A percentile compares a stretch with the other conserved stretches of the same genome.
These are phyloP conservation scores for Prunus yedoensis DNA, from an alignment of 331 rosid genomes.

Conservation along the genomic window DNA sequence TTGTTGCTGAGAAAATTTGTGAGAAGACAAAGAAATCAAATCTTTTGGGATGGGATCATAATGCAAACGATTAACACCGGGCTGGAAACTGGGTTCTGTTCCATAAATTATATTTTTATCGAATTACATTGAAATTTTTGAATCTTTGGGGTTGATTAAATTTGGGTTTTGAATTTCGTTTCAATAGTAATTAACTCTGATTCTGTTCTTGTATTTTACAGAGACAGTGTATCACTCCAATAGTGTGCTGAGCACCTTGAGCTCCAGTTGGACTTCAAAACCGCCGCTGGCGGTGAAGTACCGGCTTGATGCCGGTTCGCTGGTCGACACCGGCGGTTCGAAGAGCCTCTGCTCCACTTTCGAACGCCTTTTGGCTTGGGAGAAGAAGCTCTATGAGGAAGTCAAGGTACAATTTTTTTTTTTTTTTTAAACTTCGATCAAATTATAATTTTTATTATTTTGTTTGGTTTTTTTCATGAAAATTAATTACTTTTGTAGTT, in stretches of 20 bases:
- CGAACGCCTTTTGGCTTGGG: conserved; percentile 96
- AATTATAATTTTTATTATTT: background rate
- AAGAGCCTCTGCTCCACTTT: conserved; percentile 88
- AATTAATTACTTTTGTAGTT: background rate
- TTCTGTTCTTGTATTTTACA: conserved; percentile 26
- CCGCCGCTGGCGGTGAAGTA: conserved; percentile 93
- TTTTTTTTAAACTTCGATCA: too few relatives aligned
- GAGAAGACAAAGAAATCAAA: background rate
- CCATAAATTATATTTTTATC: too few relatives aligned
- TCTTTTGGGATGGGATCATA: background rate
- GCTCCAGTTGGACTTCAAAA: conserved; percentile 94
- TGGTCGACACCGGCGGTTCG: conserved; percentile 55
- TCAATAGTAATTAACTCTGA: background rate
- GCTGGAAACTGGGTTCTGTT: too few relatives aligned
- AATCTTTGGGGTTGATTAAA: background rate
- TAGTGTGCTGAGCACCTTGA: conserved; percentile 76
- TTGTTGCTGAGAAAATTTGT: conserved; percentile 2
- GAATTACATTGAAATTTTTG: background rate
- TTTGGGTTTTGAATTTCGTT: background rate
- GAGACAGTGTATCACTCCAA: conserved; percentile 97
- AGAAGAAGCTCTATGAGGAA: conserved; percentile 91
- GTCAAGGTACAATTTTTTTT: conserved; percentile 56
- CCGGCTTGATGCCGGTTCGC: conserved; percentile 63
- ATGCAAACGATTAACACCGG: background rate
- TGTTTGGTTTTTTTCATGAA: background rate